Evolutionary conservation across 805 yeast genomes (phyloP).

Genomic region (Ogataea nakhonphanomensis): DNA sequence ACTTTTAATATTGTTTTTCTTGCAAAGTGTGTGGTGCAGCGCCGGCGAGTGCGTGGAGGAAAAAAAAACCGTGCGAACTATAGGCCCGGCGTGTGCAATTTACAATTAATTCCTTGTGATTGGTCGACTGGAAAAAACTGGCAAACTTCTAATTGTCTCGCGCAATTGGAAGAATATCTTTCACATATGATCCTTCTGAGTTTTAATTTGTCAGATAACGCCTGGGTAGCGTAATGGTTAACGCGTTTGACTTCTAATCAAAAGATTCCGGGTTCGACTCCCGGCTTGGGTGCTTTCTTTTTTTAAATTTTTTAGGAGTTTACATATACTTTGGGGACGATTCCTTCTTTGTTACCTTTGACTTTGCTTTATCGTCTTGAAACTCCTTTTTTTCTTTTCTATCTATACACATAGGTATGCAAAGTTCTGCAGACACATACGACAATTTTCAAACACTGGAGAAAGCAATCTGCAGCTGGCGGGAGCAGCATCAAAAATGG

Average conservation of each 20-base stretch:
- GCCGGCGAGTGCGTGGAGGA: constrained; percentile 5
- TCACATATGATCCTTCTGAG: not conserved
- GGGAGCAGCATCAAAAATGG: constrained; percentile 6
- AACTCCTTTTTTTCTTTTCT: not conserved
- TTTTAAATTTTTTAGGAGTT: not conserved
- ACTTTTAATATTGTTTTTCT: constrained; percentile 11
- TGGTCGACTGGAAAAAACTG: constrained; percentile 1
- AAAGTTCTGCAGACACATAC: constrained; percentile 5
- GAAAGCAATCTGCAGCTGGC: constrained; percentile 10
- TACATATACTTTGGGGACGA: not conserved
- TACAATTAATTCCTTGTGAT: constrained; percentile 10
- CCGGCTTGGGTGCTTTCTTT: constrained; percentile 38
- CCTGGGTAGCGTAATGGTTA: constrained; percentile 65
- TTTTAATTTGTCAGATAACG: constrained; percentile 16
- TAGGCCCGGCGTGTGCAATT: constrained; percentile 5
- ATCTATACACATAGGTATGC: not conserved
- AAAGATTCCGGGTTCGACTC: constrained; percentile 66
- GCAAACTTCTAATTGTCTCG: not conserved
- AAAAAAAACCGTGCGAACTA: constrained; percentile 6
- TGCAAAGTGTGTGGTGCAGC: constrained; percentile 4
- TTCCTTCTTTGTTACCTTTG: not conserved
- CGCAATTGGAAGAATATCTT: not conserved
- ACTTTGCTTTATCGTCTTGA: not conserved
- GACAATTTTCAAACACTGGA: constrained; percentile 12
- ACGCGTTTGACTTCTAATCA: constrained; percentile 68